Base-by-base conservation (phyloP, 257 asterid species). In the Agastache rugosa region DNA sequence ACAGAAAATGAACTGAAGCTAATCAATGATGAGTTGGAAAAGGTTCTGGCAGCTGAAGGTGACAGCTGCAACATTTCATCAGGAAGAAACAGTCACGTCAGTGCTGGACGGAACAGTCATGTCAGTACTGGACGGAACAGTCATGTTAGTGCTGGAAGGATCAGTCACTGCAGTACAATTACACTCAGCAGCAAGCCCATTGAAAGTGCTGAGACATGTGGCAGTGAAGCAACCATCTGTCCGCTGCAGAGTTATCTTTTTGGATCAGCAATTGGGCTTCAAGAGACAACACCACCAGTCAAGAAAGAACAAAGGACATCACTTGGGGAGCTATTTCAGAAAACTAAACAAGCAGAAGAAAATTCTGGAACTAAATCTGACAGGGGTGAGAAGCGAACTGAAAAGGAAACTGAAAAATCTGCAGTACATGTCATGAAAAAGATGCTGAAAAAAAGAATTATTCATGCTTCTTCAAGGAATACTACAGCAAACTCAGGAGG, bases 251-350 rank as follows among this genome's bases (percentile, higher is more conserved):
- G 88, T 67, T 93, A 88, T 80, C 98, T 93, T 42, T 85, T 92
- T 16, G 97, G 95, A 55, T 84, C 98, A 35, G 90, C 95, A 45
- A 65, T 83, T 51, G 98, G 86, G 35, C 61, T 78, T 66, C 84
- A 85, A 15, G 96, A 90, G 41, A 81, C 93, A 3, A 67, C 80
- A 12, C 63, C 86, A 22, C 75, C 85, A 5, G 71, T 66, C 1
- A 90, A 76, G 90, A 88, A 70, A 77, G 97, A 93, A 16, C 90
- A 86, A 0, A 84, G 98, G 86, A 83, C 90, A 11, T 89, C 97
- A 6, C 94, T 93, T 14, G 97, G 96, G n/a, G 98, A 93, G 84
- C 96, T 93, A 16, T 91, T 93, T 74, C 94, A 87, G 90, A 93
- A 89, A 78, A 85, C 94, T 10, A 89, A 91, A 64, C 80, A 80